Conservation (phyloP, 176 grass and related monocot genomes). For the Dactylis glomerata region DNA sequence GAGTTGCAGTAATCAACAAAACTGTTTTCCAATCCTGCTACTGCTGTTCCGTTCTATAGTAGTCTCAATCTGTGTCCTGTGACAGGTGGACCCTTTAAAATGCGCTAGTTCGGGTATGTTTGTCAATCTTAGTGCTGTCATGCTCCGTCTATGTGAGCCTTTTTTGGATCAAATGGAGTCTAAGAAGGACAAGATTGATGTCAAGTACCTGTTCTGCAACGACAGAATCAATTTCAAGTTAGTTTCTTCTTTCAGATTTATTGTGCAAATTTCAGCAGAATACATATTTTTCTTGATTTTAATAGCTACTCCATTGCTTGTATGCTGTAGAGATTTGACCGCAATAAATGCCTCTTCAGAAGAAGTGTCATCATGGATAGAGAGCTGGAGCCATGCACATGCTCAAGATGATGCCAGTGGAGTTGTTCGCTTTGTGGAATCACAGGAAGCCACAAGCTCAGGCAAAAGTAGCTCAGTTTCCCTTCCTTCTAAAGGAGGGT, state of each 20-base stretch:
- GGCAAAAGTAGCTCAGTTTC: conserved; percentile 38
- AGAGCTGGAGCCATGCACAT: conserved; percentile 46
- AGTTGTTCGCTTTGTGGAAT: conserved; percentile 47
- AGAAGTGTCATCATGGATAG: conserved; percentile 81
- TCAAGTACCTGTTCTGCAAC: conserved; percentile 82
- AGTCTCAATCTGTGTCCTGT: conserved; percentile 4
- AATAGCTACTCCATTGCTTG: conserved; percentile 16
- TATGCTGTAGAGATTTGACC: conserved; percentile 74
- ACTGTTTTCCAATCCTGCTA: not conserved
- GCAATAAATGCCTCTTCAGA: conserved; percentile 92
- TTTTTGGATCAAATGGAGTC: conserved; percentile 70
- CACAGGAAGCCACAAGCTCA: conserved; percentile 69
- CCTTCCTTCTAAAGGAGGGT: conserved; percentile 30
- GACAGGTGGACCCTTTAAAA: conserved; percentile 79
- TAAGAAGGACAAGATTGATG: conserved; percentile 91
- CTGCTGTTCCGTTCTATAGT: not conserved
- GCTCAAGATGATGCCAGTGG: conserved; percentile 45
- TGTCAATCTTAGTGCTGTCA: conserved; percentile 88
- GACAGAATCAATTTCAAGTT: conserved; percentile 74
- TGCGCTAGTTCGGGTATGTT: conserved; percentile 94
- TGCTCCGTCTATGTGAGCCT: conserved; percentile 88
- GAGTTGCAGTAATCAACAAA: not conserved
- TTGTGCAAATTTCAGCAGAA: conserved; percentile 17
- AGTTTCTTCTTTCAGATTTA: conserved; percentile 13
- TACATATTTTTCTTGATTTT: conserved; percentile 12